These are phyloP conservation scores for Vitis cinerea DNA, from an alignment of 164 flowering plant genomes.

Conservation along the genomic window DNA sequence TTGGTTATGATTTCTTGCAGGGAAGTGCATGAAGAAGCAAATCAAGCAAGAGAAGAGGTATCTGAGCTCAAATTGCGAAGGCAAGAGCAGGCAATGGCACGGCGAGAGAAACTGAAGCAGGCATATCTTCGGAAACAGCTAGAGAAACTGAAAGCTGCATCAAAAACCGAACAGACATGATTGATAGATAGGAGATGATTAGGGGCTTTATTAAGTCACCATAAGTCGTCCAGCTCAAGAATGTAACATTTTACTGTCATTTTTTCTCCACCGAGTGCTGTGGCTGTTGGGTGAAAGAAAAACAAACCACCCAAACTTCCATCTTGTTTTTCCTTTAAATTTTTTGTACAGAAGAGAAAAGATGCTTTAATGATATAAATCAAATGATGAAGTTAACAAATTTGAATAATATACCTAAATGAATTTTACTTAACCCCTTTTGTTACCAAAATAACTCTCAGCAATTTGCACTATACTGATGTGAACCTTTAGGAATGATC, in stretches of 20 bases:
- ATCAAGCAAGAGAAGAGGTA: slow-evolving; percentile 73
- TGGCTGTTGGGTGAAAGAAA: no score
- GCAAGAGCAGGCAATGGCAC: slow-evolving; percentile 75
- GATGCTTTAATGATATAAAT: neutral
- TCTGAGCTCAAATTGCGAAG: slow-evolving; percentile 67
- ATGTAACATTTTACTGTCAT: neutral
- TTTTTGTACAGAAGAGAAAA: neutral
- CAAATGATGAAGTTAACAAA: neutral
- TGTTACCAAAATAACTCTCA: no score
- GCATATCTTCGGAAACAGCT: slow-evolving; percentile 79
- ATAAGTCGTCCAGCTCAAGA: neutral
- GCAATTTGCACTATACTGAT: no score
- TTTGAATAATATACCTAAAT: neutral
- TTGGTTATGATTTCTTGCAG: slow-evolving; percentile 35
- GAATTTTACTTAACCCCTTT: no score
- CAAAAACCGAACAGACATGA: slow-evolving; percentile 35
- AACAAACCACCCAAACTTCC: no score
- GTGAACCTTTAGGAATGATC: no score
- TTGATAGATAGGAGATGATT: neutral
- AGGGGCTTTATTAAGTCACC: neutral
- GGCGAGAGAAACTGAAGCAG: slow-evolving; percentile 84
- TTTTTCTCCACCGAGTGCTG: neutral
- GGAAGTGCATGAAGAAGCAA: slow-evolving; percentile 93
- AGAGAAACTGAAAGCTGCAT: slow-evolving; percentile 72
- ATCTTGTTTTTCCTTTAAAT: no score